Evolutionary conservation across 2,329 filamentous ascomycete genomes (phyloP).

Genomic region (Colletotrichum graminicola): DNA sequence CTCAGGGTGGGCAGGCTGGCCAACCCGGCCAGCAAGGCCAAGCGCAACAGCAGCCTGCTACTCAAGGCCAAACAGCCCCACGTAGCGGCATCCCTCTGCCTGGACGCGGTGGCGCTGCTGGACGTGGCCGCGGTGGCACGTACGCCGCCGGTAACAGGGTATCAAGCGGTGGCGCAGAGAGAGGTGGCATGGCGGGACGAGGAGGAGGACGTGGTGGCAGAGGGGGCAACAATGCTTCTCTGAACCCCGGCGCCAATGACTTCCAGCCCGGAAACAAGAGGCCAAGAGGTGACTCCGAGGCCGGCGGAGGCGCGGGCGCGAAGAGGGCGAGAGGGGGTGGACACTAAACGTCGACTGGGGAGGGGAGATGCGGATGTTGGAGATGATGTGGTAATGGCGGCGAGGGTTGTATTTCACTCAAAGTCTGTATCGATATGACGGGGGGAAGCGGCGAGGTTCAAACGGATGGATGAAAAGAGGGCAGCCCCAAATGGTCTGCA

Average conservation of each 20-base stretch:
- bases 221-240: slow-evolving; percentile 52
- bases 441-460: background rate
- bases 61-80: slow-evolving; percentile 25
- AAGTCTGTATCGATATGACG: slow-evolving; percentile 37
- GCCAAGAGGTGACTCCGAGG: slow-evolving; percentile 65
- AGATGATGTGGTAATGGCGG: slow-evolving; percentile 23
- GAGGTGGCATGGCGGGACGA: slow-evolving; percentile 49
- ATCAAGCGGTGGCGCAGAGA: slow-evolving; percentile 50
- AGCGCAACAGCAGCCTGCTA: slow-evolving; percentile 20
- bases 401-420: slow-evolving; percentile 6
- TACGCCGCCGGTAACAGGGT: slow-evolving; percentile 54
- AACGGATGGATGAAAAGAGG: slow-evolving; percentile 14
- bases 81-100: slow-evolving; percentile 56
- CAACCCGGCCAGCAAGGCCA: slow-evolving; percentile 31
- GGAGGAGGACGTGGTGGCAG: slow-evolving; percentile 60
- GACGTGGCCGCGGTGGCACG: slow-evolving; percentile 55
- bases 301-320: slow-evolving; percentile 54
- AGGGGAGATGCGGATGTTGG: slow-evolving; percentile 6
- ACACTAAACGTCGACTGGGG: slow-evolving; percentile 43
- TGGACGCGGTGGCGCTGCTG: slow-evolving; percentile 52
- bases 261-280: slow-evolving; percentile 71
- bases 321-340: slow-evolving; percentile 58
- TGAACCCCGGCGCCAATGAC: slow-evolving; percentile 67
- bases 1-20: slow-evolving; percentile 19
- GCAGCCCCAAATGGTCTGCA: slow-evolving; percentile 8